Conservation (phyloP, 352 stramenopile species). For the Globisporangium mamillatum region DNA sequence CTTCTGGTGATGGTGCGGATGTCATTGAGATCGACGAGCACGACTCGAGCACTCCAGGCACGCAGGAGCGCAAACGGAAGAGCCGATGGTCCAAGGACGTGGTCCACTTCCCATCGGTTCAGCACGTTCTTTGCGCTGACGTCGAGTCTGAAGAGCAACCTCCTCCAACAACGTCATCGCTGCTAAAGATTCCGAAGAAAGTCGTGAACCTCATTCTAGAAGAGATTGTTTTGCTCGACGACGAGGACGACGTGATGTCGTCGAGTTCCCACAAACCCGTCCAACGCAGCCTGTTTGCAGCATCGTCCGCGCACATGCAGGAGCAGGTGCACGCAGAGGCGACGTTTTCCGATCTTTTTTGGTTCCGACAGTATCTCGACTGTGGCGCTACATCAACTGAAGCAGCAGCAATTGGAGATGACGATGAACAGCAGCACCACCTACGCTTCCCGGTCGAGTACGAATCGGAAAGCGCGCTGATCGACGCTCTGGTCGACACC, state of each 20-base stretch:
- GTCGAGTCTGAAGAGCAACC: conserved; percentile 19
- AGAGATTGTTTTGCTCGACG: conserved; percentile 31
- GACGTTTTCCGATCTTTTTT: conserved; percentile 56
- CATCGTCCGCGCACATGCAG: conserved; percentile 22
- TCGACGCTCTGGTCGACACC: conserved; percentile 51
- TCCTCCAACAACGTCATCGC: neutral
- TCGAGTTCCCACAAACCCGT: neutral
- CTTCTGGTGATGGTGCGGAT: conserved; percentile 9
- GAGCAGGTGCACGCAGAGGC: conserved; percentile 41
- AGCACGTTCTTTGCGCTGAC: conserved; percentile 32
- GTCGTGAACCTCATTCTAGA: neutral
- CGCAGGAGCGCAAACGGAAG: conserved; percentile 19
- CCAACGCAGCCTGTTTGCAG: conserved; percentile 10
- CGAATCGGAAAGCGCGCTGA: conserved; percentile 32
- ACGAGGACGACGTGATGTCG: conserved; percentile 26
- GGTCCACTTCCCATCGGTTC: conserved; percentile 36
- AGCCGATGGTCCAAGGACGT: conserved; percentile 40
- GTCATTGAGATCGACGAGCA: conserved; percentile 31
- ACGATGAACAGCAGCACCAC: neutral
- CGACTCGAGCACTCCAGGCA: conserved; percentile 1
- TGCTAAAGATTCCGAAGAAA: neutral
- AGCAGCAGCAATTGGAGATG: neutral
- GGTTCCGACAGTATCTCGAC: conserved; percentile 43
- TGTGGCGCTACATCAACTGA: neutral
- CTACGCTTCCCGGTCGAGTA: conserved; percentile 13